Evolutionary conservation across 1,284 basidiomycete genomes (phyloP), one percentile per base, ranked within the genome.

Genomic region (Sanghuangporus sanghuang): DNA sequence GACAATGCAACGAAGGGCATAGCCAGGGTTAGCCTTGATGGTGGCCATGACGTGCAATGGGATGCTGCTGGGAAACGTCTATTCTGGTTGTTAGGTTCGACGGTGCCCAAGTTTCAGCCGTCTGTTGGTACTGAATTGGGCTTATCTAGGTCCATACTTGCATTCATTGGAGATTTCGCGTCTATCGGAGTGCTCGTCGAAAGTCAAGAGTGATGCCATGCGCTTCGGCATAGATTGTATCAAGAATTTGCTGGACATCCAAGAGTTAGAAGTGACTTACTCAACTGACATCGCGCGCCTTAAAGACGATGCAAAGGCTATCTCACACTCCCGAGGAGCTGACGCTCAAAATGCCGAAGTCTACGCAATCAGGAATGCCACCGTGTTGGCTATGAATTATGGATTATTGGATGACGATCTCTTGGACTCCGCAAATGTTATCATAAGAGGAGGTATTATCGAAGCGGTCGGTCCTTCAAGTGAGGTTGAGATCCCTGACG

Each of bases 61-160:
- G 85, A 81, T 60, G 70, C 79, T 16, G 84, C 89, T 70, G 87
- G 87, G 12, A 81, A 77, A 60, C 84, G 75, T 48, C 62, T 90
- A 36, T 87, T 88, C 66, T 90, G 88, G 89, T 81, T 90, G 72
- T 77, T 90, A 27, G 88, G 87, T 87, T 70, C 59, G 78, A 71
- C 11, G 11, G 16, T 12, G n/a, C 38, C 5, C 23, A 54, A 23
- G 23, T 35, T 11, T 36, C 16, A 18, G 62, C 48, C 53, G 7
- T 16, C 9, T 60, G 42, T 7, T 12, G 8, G n/a, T 9, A 5
- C 49, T 27, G 49, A 52, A 12, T 23, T 23, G 14, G 8, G 8
- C 35, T 23, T 27, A 18, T 63, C 48, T 50, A 90, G 88, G 89
- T 0, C 83, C 87, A 6, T 87, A 81, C 69, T 71, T 90, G 27